These are phyloP conservation scores for Vachellia pachyceras DNA, from an alignment of 306 rosid genomes.

Conservation along the genomic window DNA sequence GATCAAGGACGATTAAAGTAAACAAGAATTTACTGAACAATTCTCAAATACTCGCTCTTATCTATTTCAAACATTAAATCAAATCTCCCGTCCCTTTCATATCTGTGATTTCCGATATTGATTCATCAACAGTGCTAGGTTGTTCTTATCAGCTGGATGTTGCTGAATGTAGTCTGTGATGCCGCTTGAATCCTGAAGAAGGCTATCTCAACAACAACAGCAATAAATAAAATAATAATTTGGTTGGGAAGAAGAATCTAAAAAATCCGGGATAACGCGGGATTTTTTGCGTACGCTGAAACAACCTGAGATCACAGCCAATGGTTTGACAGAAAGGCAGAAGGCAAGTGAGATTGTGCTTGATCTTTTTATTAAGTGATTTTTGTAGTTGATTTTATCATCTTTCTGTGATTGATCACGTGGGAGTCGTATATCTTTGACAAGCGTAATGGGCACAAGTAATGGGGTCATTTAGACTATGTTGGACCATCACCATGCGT, in stretches of 20 bases:
- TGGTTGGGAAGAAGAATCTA: not conserved
- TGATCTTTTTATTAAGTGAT: not conserved
- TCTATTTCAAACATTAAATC: not conserved
- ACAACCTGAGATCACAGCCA: not conserved
- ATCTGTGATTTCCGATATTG: not conserved
- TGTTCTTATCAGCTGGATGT: not conserved
- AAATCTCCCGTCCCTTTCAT: not conserved
- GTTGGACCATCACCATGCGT: slow-evolving; percentile 56
- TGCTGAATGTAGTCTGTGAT: not conserved
- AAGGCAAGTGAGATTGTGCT: slow-evolving; percentile 6
- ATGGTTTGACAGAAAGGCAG: too few species aligned
- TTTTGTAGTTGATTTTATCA: not conserved
- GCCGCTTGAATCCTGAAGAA: not conserved
- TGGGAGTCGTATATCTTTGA: slow-evolving; percentile 29
- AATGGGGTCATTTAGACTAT: slow-evolving; percentile 54
- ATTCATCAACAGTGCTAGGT: not conserved
- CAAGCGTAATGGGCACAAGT: slow-evolving; percentile 50
- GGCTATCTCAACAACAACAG: too few species aligned
- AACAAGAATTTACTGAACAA: not conserved
- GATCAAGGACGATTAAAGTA: not conserved
- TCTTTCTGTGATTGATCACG: slow-evolving; percentile 22
- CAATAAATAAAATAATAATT: not conserved
- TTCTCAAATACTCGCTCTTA: not conserved
- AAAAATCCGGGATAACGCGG: not conserved
- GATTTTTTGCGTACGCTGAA: not conserved